A percentile compares a stretch with the other conserved stretches of the same genome.
phyloP scores from a whole-genome alignment of 495 filamentous ascomycete species.

The Neurospora hispaniola region DNA sequence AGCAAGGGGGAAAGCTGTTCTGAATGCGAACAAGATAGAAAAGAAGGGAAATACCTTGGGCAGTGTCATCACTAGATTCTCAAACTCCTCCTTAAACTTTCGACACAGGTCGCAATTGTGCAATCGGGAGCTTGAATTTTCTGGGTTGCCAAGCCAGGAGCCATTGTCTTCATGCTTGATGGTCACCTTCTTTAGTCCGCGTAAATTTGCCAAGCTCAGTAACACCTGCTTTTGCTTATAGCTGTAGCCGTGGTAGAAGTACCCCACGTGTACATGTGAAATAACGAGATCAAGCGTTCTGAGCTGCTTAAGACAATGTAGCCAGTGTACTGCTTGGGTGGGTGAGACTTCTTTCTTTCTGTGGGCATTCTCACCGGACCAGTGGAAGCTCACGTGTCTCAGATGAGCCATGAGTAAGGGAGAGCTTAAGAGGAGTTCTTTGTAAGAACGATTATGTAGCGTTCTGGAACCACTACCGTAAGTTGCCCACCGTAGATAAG shows the following conservation, averaged over 20 bases:
- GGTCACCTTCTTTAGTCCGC: background rate
- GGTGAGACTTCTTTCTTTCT: background rate
- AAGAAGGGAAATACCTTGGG: background rate
- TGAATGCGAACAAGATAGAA: background rate
- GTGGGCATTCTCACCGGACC: background rate
- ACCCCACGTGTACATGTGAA: no score
- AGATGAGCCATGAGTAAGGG: background rate
- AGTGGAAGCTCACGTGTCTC: background rate
- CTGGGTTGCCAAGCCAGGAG: no score
- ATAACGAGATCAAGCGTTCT: background rate
- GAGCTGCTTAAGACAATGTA: background rate
- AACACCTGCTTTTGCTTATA: background rate
- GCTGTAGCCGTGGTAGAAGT: no score
- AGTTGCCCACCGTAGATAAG: background rate
- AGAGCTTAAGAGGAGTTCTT: background rate
- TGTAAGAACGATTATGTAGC: accelerated
- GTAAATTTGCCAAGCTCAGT: background rate
- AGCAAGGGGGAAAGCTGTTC: background rate
- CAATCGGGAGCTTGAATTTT: no score
- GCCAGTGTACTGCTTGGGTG: background rate
- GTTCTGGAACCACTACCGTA: background rate
- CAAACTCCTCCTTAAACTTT: background rate
- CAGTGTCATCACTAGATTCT: background rate
- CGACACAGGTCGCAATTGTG: no score
- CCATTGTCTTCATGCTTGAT: background rate